Evolutionary conservation across 2,329 filamentous ascomycete species (phyloP).

Genomic region (Apiospora phragmitis): DNA sequence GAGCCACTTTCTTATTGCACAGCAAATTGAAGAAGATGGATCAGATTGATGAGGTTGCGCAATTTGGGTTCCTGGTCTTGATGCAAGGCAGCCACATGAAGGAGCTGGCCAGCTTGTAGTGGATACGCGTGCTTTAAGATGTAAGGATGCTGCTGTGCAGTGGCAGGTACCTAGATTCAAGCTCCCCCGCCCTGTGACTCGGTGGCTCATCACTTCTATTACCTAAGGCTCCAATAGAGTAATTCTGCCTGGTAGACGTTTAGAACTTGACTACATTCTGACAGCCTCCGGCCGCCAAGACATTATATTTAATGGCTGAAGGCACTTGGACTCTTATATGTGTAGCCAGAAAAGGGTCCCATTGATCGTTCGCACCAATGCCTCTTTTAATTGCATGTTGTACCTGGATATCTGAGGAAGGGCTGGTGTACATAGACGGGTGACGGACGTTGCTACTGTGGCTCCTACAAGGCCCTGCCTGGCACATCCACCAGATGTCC

Average conservation of each 20-base stretch:
- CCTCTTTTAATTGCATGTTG: neutral
- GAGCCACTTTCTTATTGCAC: neutral
- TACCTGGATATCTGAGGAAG: neutral
- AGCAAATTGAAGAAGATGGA: neutral
- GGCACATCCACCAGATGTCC: too few species aligned
- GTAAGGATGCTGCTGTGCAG: neutral
- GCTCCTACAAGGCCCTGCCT: neutral
- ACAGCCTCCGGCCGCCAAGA: neutral
- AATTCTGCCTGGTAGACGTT: too few species aligned
- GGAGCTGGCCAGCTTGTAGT: neutral
- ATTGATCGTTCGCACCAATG: neutral
- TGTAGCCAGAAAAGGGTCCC: neutral
- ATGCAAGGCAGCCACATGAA: slow-evolving; percentile 6
- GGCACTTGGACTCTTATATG: neutral
- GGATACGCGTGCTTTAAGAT: neutral
- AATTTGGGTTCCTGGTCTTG: slow-evolving; percentile 2
- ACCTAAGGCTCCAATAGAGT: too few species aligned
- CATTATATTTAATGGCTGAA: neutral
- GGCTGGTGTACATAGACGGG: too few species aligned
- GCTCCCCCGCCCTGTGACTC: neutral
- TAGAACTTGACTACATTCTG: neutral
- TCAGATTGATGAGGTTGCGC: neutral
- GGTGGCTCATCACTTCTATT: neutral
- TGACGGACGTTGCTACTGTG: neutral
- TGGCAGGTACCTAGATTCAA: neutral